Evolutionary conservation across 768 basidiomycete species (phyloP), one percentile per base, ranked within the genome.

Genomic region (Artomyces pyxidatus): DNA sequence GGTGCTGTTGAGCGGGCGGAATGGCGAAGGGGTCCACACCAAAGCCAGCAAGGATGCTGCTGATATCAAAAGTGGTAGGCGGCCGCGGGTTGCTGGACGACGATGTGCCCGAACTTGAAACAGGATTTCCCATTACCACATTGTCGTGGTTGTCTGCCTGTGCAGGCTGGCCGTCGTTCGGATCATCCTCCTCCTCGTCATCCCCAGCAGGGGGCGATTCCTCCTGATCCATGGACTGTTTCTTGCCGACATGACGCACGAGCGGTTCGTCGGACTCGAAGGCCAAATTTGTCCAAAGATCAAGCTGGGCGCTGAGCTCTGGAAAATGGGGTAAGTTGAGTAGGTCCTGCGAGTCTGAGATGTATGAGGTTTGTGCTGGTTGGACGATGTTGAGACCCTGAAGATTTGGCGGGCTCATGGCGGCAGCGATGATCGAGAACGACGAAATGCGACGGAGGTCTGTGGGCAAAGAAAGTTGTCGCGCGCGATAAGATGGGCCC

Each of bases 381-480:
- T 83, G 80, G 46, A 92, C 74, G 65, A 89, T 71, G 67, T 91
- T 89, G 63, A 92, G 83, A 26, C 88, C 88, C 48, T 88, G 81
- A 10, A 92, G 69, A 49, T 73, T 78, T 10, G 80, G 65, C 22
- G 85, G 76, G 37, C 77, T 68, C 83, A 85, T 84, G n/a, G 32
- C 38, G 25, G 30, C 5, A 12, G 39, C 28, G 3, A 21, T 10
- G 21, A 19, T 19, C 10, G 8, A 19, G 8, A 22, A 17, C 10
- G 9, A 9, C 10, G 38, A 17, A 17, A 19, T 17, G 38, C 9
- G 12, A 17, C 9, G 38, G 17, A 12, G 39, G 39, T 12, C 39
- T 11, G 39, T 11, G 4, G 17, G 5, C 2, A 12, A 21, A 23
- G 38, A 17, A 35, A 35, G 17, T 12, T 17, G 32, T 35, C 32